Evolutionary conservation across 108 stramenopile species (phyloP).

Genomic region (Cyclotella choctawhatcheeana): DNA sequence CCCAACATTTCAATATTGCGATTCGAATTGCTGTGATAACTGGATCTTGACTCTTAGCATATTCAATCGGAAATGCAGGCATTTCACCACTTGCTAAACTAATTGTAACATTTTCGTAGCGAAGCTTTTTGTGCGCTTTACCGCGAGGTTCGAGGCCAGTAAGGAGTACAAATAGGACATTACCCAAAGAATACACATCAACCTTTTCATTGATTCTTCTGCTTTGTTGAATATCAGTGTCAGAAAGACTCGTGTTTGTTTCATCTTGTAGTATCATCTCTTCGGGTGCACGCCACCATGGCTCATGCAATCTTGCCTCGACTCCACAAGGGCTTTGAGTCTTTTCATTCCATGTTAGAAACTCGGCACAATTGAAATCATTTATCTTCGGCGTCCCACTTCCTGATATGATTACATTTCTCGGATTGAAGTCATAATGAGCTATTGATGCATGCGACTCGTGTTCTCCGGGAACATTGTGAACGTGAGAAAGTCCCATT

Average conservation of each 20-base stretch:
- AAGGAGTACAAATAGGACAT: slow-evolving; percentile 79
- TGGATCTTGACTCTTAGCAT: slow-evolving; percentile 50
- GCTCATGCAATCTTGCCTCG: slow-evolving; percentile 70
- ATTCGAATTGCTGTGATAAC: slow-evolving; percentile 71
- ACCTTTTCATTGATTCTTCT: slow-evolving; percentile 80
- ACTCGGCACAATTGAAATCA: slow-evolving; percentile 82
- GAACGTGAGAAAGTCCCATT: slow-evolving; percentile 1
- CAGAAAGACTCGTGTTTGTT: slow-evolving; percentile 9
- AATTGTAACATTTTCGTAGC: slow-evolving; percentile 52
- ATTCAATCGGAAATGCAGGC: slow-evolving; percentile 59
- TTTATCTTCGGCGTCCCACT: slow-evolving; percentile 71
- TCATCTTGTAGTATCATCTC: slow-evolving; percentile 52
- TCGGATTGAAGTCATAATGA: slow-evolving; percentile 80
- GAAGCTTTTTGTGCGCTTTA: slow-evolving; percentile 61
- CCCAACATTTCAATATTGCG: slow-evolving; percentile 72
- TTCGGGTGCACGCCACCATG: slow-evolving; percentile 80
- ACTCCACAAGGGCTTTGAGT: slow-evolving; percentile 69
- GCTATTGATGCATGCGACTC: slow-evolving; percentile 70
- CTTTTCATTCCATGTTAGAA: slow-evolving; percentile 69
- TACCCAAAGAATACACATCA: slow-evolving; percentile 81
- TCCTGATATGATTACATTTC: slow-evolving; percentile 70
- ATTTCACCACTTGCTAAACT: slow-evolving; percentile 59
- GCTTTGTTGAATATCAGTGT: too few relatives aligned
- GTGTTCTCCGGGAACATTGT: slow-evolving; percentile 33
- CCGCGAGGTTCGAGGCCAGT: slow-evolving; percentile 80